These are phyloP conservation scores for Cystobasidium ongulense DNA, from an alignment of 768 basidiomycete species.

Conservation along the genomic window DNA sequence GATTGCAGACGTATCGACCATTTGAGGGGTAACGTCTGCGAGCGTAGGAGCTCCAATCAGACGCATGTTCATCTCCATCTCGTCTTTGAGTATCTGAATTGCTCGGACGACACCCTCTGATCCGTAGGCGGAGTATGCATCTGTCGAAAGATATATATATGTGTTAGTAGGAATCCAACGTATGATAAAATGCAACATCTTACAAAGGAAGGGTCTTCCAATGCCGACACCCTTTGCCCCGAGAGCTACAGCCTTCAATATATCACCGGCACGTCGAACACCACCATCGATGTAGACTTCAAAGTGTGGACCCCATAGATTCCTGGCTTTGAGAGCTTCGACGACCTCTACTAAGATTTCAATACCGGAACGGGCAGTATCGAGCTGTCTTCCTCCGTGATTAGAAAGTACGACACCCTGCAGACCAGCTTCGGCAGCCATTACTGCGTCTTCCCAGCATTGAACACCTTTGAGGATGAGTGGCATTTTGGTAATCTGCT, in stretches of 20 bases:
- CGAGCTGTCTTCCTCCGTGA: constrained; percentile 54
- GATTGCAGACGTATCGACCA: constrained; percentile 63
- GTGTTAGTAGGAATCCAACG: neutral
- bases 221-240: constrained; percentile 27
- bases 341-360: constrained; percentile 85
- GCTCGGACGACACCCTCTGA: constrained; percentile 76
- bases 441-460: constrained; percentile 78
- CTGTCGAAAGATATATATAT: constrained; percentile 76
- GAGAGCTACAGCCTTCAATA: constrained; percentile 59
- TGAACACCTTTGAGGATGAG: constrained; percentile 84
- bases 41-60: constrained; percentile 75
- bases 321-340: constrained; percentile 57
- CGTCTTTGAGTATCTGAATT: constrained; percentile 72
- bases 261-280: constrained; percentile 79
- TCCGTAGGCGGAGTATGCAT: constrained; percentile 83
- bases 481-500: constrained; percentile 74
- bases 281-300: constrained; percentile 77
- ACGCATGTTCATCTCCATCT: constrained; percentile 97
- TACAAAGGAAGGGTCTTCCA: constrained; percentile 46
- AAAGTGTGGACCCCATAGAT: constrained; percentile 61
- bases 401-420: constrained; percentile 78
- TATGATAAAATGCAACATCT: neutral
- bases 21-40: constrained; percentile 68
- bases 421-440: constrained; percentile 68
- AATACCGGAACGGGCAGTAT: constrained; percentile 76